phyloP scores from a whole-genome alignment of 116 monocot species.

The Phalaenopsis hybrid region DNA sequence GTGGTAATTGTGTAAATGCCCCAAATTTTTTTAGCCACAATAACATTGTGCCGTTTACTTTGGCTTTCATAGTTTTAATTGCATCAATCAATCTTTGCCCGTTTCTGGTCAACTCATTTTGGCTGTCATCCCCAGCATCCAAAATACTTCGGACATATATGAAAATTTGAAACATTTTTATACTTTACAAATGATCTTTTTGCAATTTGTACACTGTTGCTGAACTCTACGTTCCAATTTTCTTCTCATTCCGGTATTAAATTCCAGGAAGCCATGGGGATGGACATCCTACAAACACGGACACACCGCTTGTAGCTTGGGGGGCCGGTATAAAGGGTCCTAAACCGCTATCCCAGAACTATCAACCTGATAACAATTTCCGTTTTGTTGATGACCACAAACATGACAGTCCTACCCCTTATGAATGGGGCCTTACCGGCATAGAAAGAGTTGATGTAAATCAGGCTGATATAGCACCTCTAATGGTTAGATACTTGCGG shows the following conservation, averaged over 20 bases:
- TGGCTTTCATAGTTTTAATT: not conserved
- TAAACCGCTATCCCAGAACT: constrained; percentile 21
- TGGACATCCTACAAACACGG: constrained; percentile 85
- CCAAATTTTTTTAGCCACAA: not conserved
- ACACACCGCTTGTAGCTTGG: constrained; percentile 90
- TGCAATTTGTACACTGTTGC: not conserved
- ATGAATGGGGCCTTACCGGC: constrained; percentile 49
- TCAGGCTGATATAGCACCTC: constrained; percentile 91
- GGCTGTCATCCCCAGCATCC: not conserved
- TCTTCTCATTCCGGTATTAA: not conserved
- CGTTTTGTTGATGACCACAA: constrained; percentile 76
- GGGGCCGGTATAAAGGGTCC: constrained; percentile 78
- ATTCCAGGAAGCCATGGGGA: constrained; percentile 90
- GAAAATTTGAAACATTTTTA: not conserved
- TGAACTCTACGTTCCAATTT: not conserved
- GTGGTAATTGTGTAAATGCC: not conserved
- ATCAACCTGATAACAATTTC: constrained; percentile 43
- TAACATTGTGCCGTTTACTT: not conserved
- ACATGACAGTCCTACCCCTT: constrained; percentile 69
- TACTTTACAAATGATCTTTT: not conserved
- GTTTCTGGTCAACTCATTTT: not conserved
- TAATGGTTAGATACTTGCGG: constrained; percentile 50
- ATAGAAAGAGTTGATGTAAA: constrained; percentile 84
- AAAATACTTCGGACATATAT: not conserved
- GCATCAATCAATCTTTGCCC: not conserved